These are phyloP conservation scores for Annulohypoxylon maeteangense DNA, from an alignment of 495 filamentous ascomycete genomes.

Conservation along the genomic window DNA sequence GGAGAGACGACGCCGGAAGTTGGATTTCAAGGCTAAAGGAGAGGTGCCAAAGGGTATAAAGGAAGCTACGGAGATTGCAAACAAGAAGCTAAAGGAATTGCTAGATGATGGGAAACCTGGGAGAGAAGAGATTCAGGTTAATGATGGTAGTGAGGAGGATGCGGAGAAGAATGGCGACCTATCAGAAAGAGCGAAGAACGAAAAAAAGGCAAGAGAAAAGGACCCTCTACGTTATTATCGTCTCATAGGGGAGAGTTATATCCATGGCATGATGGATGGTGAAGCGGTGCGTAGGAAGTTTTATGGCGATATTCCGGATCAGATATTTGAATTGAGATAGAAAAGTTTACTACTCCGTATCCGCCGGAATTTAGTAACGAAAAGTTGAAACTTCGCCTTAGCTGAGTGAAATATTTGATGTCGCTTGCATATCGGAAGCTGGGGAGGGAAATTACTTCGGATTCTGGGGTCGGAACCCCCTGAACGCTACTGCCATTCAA, in stretches of 20 bases:
- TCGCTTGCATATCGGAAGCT: background rate
- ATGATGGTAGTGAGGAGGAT: background rate
- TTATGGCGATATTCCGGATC: slow-evolving; percentile 13
- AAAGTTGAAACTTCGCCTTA: background rate
- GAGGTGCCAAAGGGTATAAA: background rate
- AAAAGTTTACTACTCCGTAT: too few relatives aligned
- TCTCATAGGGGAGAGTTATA: slow-evolving; percentile 50
- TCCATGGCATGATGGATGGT: slow-evolving; percentile 55
- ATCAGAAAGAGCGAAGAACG: background rate
- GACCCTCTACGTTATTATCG: slow-evolving; percentile 13
- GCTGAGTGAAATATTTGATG: background rate
- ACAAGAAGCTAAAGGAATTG: background rate
- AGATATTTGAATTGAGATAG: slow-evolving; percentile 1
- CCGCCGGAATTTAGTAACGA: too few relatives aligned
- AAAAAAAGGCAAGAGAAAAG: background rate
- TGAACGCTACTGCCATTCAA: background rate
- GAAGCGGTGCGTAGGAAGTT: slow-evolving; percentile 44
- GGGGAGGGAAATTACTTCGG: background rate
- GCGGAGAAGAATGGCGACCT: background rate
- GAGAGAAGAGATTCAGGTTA: background rate
- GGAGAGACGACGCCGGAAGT: background rate
- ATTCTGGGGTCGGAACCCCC: background rate
- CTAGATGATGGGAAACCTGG: background rate
- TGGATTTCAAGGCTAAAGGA: too few relatives aligned
- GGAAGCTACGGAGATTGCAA: background rate